These are phyloP conservation scores for Vigna trinervia DNA, from an alignment of 306 rosid genomes.

Conservation along the genomic window DNA sequence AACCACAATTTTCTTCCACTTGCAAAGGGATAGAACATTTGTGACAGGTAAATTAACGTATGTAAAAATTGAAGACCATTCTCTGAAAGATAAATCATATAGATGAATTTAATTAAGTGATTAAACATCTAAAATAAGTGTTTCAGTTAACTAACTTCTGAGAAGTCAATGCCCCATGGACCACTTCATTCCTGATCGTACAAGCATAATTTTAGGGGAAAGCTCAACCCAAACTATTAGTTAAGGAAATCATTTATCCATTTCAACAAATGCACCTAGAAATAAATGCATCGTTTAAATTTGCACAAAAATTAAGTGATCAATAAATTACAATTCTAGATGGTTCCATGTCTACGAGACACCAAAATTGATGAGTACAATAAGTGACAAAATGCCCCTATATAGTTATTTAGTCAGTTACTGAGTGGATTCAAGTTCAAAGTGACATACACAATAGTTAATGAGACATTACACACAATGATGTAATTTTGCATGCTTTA, in stretches of 20 bases:
- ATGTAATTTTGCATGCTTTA: conserved; percentile 1
- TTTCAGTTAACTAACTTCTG: conserved; percentile 35
- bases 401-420: conserved; percentile 6
- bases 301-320: conserved; percentile 29
- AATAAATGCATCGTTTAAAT: conserved; percentile 35
- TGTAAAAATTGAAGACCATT: conserved; percentile 24
- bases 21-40: conserved; percentile 25
- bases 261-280: conserved; percentile 14
- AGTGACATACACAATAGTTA: neutral
- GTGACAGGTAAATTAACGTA: conserved; percentile 35
- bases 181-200: conserved; percentile 33
- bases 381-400: conserved; percentile 1
- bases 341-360: conserved; percentile 20
- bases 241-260: conserved; percentile 21
- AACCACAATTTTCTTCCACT: conserved; percentile 11
- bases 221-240: conserved; percentile 25
- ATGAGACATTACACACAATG: conserved; percentile 21
- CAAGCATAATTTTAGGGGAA: conserved; percentile 22
- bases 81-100: conserved; percentile 23
- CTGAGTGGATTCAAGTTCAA: neutral
- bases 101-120: conserved; percentile 8
- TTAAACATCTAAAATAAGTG: conserved; percentile 18
- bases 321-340: conserved; percentile 31
- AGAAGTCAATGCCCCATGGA: conserved; percentile 25
- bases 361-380: conserved; percentile 7